phyloP scores from a whole-genome alignment of 495 filamentous ascomycete species.

The Penicillium waksmanii region DNA sequence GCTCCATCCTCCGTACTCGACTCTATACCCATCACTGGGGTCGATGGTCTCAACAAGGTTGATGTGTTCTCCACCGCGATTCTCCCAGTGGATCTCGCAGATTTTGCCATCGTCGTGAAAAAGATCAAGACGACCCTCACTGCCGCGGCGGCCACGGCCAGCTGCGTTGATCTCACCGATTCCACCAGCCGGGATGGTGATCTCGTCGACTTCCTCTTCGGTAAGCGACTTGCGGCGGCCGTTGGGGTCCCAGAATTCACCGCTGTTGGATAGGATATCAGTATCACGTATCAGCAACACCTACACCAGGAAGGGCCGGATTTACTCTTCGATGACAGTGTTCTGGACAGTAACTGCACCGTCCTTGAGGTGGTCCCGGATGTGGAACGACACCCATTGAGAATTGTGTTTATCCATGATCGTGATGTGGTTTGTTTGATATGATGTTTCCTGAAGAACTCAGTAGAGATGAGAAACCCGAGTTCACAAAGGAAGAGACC shows the following conservation, averaged over 20 bases:
- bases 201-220: conserved; percentile 42
- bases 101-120: conserved; percentile 44
- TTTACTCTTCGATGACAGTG: conserved; percentile 40
- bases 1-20: conserved; percentile 45
- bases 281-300: not conserved
- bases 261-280: conserved; percentile 23
- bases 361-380: conserved; percentile 39
- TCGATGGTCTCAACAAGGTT: conserved; percentile 42
- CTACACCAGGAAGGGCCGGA: no score
- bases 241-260: conserved; percentile 36
- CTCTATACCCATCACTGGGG: conserved; percentile 32
- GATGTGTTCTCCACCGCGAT: conserved; percentile 27
- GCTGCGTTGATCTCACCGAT: conserved; percentile 43
- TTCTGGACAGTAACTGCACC: conserved; percentile 37
- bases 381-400: conserved; percentile 46
- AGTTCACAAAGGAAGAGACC: not conserved
- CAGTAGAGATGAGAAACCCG: not conserved
- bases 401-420: conserved; percentile 31
- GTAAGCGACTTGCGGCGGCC: conserved; percentile 34
- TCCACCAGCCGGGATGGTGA: conserved; percentile 36
- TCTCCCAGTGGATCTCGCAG: conserved; percentile 48
- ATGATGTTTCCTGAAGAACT: not conserved
- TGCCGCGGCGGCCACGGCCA: conserved; percentile 37
- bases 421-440: not conserved
- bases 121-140: conserved; percentile 43